phyloP scores from a whole-genome alignment of 176 grass and related monocot species.

The Oryza punctata region DNA sequence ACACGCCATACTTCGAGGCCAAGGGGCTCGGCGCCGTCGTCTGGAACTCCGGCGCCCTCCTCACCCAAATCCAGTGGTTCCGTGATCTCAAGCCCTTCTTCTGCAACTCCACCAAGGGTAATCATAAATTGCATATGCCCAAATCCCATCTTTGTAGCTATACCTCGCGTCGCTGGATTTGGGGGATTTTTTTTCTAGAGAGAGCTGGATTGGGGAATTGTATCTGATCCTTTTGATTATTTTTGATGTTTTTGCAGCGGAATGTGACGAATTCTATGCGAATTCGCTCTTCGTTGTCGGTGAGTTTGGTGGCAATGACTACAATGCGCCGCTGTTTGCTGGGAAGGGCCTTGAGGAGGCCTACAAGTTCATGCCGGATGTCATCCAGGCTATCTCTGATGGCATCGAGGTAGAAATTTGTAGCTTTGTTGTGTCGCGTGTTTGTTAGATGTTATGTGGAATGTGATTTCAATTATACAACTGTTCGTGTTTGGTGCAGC shows the following conservation, averaged over 20 bases:
- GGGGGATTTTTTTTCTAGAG: not conserved
- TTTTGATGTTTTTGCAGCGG: constrained; percentile 33
- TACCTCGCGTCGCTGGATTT: not conserved
- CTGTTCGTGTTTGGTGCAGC: constrained; percentile 42
- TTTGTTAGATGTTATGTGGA: not conserved
- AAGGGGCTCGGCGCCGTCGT: constrained; percentile 57
- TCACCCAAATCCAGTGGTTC: constrained; percentile 95
- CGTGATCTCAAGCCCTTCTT: constrained; percentile 76
- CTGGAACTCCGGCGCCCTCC: constrained; percentile 79
- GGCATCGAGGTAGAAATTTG: constrained; percentile 59
- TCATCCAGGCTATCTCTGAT: constrained; percentile 70
- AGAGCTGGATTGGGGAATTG: not conserved
- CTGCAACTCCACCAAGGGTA: constrained; percentile 71
- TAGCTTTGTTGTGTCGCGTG: not conserved
- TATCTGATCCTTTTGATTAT: not conserved
- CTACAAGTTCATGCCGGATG: constrained; percentile 72
- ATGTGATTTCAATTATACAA: constrained; percentile 5
- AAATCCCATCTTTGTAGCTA: constrained; percentile 20
- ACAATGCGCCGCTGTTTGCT: constrained; percentile 72
- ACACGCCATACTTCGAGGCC: constrained; percentile 70
- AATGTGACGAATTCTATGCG: constrained; percentile 65
- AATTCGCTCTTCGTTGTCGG: constrained; percentile 76
- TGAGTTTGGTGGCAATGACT: constrained; percentile 91
- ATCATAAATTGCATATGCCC: not conserved
- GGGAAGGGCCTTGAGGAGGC: constrained; percentile 54